Percentiles rank a stretch among this genome's conserved stretches.
Conservation (phyloP, 192 early-diverging fungal species). For the Allomyces arbusculus region DNA sequence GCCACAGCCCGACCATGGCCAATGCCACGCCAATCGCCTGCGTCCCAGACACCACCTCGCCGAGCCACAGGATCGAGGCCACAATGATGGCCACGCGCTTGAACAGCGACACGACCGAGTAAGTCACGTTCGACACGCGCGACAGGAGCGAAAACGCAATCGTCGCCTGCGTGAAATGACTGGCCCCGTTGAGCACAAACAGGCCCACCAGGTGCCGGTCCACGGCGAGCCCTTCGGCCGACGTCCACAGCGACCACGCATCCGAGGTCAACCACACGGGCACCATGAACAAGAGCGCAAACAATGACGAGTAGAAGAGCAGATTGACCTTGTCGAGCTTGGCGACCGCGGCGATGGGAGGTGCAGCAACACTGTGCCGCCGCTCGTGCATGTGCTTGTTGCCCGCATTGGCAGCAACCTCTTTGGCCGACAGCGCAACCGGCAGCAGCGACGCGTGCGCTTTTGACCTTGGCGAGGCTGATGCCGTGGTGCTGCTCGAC, state of each 20-base stretch:
- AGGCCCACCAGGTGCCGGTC: conserved; percentile 14
- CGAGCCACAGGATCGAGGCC: conserved; percentile 61
- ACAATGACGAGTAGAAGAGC: conserved; percentile 64
- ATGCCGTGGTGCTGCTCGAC: neutral
- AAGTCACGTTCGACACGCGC: conserved; percentile 63
- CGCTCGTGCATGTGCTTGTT: conserved; percentile 12
- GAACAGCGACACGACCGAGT: conserved; percentile 61
- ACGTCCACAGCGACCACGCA: conserved; percentile 11
- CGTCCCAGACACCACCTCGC: conserved; percentile 38
- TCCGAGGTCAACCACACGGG: conserved; percentile 67
- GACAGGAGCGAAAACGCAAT: conserved; percentile 61
- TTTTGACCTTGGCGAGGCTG: no score
- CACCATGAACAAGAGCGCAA: conserved; percentile 38
- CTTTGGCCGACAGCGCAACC: conserved; percentile 1
- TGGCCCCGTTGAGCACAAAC: conserved; percentile 55
- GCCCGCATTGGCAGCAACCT: neutral
- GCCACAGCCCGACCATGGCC: conserved; percentile 63
- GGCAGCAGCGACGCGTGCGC: conserved; percentile 7
- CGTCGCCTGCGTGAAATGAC: conserved; percentile 61
- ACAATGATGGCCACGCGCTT: conserved; percentile 85
- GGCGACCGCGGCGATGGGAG: no score
- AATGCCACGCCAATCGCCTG: conserved; percentile 56
- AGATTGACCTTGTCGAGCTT: conserved; percentile 76
- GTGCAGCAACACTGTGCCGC: no score
- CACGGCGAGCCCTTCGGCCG: neutral